Percentiles rank a stretch among this genome's conserved stretches.
These are phyloP conservation scores for Pestalotiopsis sp. DNA, from an alignment of 2,329 filamentous ascomycete species.

Conservation along the genomic window DNA sequence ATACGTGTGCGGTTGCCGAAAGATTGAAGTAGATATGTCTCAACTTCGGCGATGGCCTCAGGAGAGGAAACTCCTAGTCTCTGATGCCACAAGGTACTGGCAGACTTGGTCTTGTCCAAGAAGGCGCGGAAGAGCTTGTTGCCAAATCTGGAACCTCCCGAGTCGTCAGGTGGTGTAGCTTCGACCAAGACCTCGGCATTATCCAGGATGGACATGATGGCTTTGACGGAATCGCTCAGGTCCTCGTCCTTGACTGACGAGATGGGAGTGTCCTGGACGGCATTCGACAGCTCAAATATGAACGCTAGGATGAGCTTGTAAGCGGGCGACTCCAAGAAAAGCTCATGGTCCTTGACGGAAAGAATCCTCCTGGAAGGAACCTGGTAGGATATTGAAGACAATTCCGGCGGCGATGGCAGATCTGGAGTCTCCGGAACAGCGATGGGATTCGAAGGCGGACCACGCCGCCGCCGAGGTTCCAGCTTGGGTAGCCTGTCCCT, in stretches of 20 bases:
- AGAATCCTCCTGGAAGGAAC: constrained; percentile 79
- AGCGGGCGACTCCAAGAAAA: constrained; percentile 79
- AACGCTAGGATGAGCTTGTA: constrained; percentile 80
- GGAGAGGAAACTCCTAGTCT: constrained; percentile 55
- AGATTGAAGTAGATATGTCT: constrained; percentile 78
- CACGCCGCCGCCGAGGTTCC: constrained; percentile 62
- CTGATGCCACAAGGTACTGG: constrained; percentile 64
- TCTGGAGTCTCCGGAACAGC: constrained; percentile 77
- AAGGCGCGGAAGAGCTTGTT: constrained; percentile 89
- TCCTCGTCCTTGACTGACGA: constrained; percentile 61
- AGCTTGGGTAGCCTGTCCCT: constrained; percentile 68
- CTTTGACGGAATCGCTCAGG: constrained; percentile 61
- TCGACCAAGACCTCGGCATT: constrained; percentile 69
- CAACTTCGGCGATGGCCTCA: constrained; percentile 69
- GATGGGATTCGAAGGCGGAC: constrained; percentile 53
- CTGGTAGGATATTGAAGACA: constrained; percentile 62
- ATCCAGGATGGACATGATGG: constrained; percentile 71
- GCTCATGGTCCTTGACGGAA: constrained; percentile 75
- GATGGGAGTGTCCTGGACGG: constrained; percentile 71
- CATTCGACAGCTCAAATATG: constrained; percentile 83
- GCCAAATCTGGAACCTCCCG: constrained; percentile 87
- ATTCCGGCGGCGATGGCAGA: constrained; percentile 69
- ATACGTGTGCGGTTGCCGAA: constrained; percentile 88
- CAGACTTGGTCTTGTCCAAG: constrained; percentile 68
- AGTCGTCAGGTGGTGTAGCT: constrained; percentile 78